Conservation (phyloP, 31 red algal genomes). For the Asparagopsis taxiformis region DNA sequence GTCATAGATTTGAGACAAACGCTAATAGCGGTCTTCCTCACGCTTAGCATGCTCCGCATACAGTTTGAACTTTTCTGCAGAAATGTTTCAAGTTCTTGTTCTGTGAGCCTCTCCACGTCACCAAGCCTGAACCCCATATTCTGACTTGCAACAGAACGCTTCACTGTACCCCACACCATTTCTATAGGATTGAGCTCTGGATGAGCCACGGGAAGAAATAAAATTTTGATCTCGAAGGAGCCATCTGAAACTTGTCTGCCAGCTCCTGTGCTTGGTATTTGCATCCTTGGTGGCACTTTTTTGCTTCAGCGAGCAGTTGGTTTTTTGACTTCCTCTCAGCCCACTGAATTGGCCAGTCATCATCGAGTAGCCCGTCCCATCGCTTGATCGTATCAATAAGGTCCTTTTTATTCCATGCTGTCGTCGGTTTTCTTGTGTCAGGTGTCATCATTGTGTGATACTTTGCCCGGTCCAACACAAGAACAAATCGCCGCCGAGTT, state of each 20-base stretch:
- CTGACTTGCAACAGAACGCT: background rate
- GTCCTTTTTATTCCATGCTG: background rate
- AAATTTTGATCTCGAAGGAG: background rate
- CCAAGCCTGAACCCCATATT: too few relatives aligned
- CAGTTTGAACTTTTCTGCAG: too few relatives aligned
- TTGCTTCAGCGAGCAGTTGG: background rate
- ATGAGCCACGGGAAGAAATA: background rate
- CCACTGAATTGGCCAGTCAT: background rate
- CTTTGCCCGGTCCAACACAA: background rate
- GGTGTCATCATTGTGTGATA: background rate
- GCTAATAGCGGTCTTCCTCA: too few relatives aligned
- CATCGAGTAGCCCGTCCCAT: background rate
- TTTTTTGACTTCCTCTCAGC: background rate
- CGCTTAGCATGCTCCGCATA: too few relatives aligned
- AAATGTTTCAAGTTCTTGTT: too few relatives aligned
- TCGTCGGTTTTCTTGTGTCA: background rate
- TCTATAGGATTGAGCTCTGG: background rate
- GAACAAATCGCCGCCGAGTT: background rate
- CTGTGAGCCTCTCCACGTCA: too few relatives aligned
- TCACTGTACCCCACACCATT: conserved; percentile 7
- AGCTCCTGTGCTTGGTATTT: background rate
- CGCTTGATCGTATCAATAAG: background rate
- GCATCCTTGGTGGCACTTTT: background rate
- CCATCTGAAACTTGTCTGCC: background rate
- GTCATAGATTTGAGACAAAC: too few relatives aligned